Evolutionary conservation across 129 eudicot genomes (phyloP).

Genomic region (Lactuca sativa): DNA sequence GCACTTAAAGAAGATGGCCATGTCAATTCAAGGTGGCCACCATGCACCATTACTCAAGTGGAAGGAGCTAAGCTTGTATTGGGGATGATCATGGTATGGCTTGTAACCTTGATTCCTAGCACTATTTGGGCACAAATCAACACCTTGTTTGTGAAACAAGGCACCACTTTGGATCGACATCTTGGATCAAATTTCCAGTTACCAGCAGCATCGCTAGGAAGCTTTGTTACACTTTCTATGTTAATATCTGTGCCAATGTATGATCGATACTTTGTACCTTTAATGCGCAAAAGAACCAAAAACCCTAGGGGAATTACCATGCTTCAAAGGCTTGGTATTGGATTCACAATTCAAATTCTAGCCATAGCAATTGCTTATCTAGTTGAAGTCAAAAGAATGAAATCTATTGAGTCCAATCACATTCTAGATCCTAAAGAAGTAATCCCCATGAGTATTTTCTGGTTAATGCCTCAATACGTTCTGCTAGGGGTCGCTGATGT

Average conservation of each 20-base stretch:
- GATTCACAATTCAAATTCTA: constrained; percentile 62
- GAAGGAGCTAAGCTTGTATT: constrained; percentile 77
- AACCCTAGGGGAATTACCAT: constrained; percentile 92
- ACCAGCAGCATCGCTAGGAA: constrained; percentile 88
- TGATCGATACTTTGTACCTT: constrained; percentile 73
- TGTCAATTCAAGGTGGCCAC: constrained; percentile 34
- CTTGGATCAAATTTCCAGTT: constrained; percentile 53
- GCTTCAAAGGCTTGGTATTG: constrained; percentile 77
- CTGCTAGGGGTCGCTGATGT: constrained; percentile 81
- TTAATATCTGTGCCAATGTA: constrained; percentile 67
- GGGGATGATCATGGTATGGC: constrained; percentile 88
- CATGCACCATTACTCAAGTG: constrained; percentile 91
- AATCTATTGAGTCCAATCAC: constrained; percentile 37
- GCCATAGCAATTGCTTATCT: constrained; percentile 69
- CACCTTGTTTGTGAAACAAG: constrained; percentile 95
- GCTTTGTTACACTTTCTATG: constrained; percentile 80
- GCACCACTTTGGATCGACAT: constrained; percentile 85
- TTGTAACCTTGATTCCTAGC: constrained; percentile 78
- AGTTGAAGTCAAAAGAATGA: constrained; percentile 63
- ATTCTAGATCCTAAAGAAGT: constrained; percentile 38
- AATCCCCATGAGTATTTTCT: constrained; percentile 71
- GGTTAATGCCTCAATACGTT: constrained; percentile 76
- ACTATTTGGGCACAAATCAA: constrained; percentile 97
- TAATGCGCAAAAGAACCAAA: constrained; percentile 59
- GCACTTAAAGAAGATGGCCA: constrained; percentile 50